Evolutionary conservation across 1,284 basidiomycete species (phyloP).

Genomic region (Singerocomus rubriflavus): DNA sequence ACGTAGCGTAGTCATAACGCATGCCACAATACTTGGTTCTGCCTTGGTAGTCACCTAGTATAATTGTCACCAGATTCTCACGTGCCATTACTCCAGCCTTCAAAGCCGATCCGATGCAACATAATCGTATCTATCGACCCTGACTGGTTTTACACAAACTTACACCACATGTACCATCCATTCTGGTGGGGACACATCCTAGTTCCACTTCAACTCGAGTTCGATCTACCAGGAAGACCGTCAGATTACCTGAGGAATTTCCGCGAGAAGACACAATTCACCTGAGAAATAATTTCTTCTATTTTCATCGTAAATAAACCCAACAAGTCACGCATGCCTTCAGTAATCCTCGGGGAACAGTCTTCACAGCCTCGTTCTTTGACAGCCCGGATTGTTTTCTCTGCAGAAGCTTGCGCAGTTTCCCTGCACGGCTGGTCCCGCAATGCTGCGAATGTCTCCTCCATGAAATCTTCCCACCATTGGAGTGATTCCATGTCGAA

Average conservation of each 20-base stretch:
- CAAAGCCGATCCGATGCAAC: no score
- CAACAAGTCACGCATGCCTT: conserved; percentile 5
- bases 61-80: no score
- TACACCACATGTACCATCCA: background rate
- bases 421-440: conserved; percentile 14
- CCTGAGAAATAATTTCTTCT: conserved; percentile 1
- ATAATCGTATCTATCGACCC: no score
- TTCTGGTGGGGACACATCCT: background rate
- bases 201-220: background rate
- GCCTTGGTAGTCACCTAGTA: no score
- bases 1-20: no score
- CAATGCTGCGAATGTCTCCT: conserved; percentile 6
- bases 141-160: no score
- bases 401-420: conserved; percentile 5
- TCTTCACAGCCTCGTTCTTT: background rate
- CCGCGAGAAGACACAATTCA: background rate
- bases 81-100: no score
- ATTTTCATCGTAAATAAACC: background rate
- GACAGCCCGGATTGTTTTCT: conserved; percentile 1
- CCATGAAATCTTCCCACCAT: conserved; percentile 19
- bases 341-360: conserved; percentile 10
- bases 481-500: background rate
- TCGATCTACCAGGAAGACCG: background rate
- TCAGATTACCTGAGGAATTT: background rate
- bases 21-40: no score